Evolutionary conservation across 352 stramenopile genomes (phyloP).

Genomic region (Pythium pyrilobum): DNA sequence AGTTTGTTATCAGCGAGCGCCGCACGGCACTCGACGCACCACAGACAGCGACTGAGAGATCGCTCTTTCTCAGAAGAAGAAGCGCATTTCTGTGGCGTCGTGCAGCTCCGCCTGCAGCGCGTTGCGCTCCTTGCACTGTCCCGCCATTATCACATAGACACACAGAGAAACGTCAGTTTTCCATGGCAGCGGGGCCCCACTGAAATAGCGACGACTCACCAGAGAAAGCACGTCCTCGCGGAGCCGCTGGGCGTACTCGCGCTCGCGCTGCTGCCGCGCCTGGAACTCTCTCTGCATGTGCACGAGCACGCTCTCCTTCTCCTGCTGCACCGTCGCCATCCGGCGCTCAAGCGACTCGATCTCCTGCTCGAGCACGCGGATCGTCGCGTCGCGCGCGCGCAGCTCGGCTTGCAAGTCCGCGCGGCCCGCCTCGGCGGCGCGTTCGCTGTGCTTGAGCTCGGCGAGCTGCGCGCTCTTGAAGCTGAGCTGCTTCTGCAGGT

Average conservation of each 20-base stretch:
- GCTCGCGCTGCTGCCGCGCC: conserved; percentile 36
- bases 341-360: conserved; percentile 41
- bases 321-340: conserved; percentile 32
- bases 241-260: conserved; percentile 43
- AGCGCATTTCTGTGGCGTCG: conserved; percentile 50
- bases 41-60: too few species aligned
- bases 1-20: conserved; percentile 2
- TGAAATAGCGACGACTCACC: conserved; percentile 29
- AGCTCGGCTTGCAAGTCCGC: conserved; percentile 41
- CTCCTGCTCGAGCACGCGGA: conserved; percentile 53
- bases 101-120: conserved; percentile 50
- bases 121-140: conserved; percentile 50
- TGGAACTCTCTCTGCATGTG: conserved; percentile 42
- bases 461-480: conserved; percentile 49
- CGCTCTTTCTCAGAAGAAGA: conserved; percentile 26
- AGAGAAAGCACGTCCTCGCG: conserved; percentile 51
- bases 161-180: neutral
- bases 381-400: conserved; percentile 46
- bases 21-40: too few species aligned
- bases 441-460: conserved; percentile 43
- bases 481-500: conserved; percentile 53
- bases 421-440: conserved; percentile 25
- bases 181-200: too few species aligned
- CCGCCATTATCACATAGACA: neutral
- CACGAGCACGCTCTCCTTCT: conserved; percentile 58